Base-by-base conservation (phyloP, 2,329 filamentous ascomycete species). In the Diaporthe sp. region DNA sequence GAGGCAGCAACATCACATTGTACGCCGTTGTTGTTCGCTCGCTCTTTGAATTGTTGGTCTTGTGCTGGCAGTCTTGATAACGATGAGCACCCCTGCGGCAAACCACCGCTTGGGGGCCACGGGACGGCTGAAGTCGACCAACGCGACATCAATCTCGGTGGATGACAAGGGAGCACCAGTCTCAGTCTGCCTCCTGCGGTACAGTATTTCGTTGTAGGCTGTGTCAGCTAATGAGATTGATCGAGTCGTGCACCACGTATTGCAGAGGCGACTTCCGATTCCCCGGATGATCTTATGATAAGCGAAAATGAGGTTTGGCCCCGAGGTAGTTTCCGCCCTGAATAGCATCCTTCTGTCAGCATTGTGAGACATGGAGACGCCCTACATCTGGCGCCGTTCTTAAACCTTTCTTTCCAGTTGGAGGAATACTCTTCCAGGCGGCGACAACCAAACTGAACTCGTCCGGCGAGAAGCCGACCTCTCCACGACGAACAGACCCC, bases 181-280 rank as follows among this genome's bases (percentile, higher is more conserved):
- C 45, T 67, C 22, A 52, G 45, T 38, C 4, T 52, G 30, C 42
- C 40, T 66, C 28, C 42, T 30, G 60, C 40, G 17, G 7, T 22
- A 35, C 42, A 25, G 4, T 19, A 35, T 66, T 47, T 30, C 45
- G 28, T 35, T 40, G n/a, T 28, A 52, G 33, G 47, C 47, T 52
- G 25, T 47, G 15, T 38, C 47, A 68, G 64, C 33, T 40, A 22
- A 28, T 54, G 47, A 52, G 33, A 40, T 67, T 40, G 17, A 10
- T 30, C 28, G 25, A 22, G 33, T 19, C 30, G 47, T 54, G n/a
- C 64, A 54, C 64, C n/a, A 22, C 47, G 28, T 54, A 30, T 54
- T 68, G 13, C 33, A 54, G 47, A 68, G 64, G 47, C 47, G 47
- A 40, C 47, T 54, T 54, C 64, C 64, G 47, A 54, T 22, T 40